Evolutionary conservation across 176 grass and related monocot species (phyloP).

Genomic region (Elaeis guineensis): DNA sequence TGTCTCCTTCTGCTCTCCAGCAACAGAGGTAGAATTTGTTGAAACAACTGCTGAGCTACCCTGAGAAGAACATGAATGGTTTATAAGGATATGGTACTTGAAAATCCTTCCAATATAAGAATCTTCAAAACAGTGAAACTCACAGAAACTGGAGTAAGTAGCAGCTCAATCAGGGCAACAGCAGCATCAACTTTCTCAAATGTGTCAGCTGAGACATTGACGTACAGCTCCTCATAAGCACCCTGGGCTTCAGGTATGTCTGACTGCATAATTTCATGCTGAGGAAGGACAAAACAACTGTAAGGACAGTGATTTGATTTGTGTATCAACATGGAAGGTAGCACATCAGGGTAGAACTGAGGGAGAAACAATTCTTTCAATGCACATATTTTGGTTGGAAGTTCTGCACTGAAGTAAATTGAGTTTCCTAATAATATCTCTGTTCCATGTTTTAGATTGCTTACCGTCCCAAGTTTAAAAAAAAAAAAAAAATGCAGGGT

Average conservation of each 20-base stretch:
- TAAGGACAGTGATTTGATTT: background rate
- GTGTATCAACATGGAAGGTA: too few relatives aligned
- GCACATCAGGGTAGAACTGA: too few relatives aligned
- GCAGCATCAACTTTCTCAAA: conserved; percentile 94
- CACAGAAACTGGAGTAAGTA: conserved; percentile 68
- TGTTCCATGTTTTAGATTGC: too few relatives aligned
- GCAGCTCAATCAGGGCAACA: conserved; percentile 65
- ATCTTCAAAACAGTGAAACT: conserved; percentile 13
- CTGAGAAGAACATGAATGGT: background rate
- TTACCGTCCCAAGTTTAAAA: too few relatives aligned
- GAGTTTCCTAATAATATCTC: too few relatives aligned
- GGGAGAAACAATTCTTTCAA: too few relatives aligned
- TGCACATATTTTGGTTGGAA: too few relatives aligned
- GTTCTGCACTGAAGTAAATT: too few relatives aligned
- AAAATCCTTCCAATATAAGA: too few relatives aligned
- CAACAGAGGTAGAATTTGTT: conserved; percentile 1
- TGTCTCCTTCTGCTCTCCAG: conserved; percentile 20
- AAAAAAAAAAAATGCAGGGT: too few relatives aligned
- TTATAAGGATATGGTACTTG: background rate
- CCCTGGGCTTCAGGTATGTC: conserved; percentile 51
- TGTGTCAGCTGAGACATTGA: conserved; percentile 70
- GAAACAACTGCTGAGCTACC: background rate
- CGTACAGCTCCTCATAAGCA: conserved; percentile 69
- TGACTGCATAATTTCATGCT: conserved; percentile 62
- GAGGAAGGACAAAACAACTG: conserved; percentile 23